Percentiles rank a stretch among this genome's conserved stretches.
Evolutionary conservation across 129 eudicot genomes (phyloP).

Genomic region (Flaveria ramosissima): DNA sequence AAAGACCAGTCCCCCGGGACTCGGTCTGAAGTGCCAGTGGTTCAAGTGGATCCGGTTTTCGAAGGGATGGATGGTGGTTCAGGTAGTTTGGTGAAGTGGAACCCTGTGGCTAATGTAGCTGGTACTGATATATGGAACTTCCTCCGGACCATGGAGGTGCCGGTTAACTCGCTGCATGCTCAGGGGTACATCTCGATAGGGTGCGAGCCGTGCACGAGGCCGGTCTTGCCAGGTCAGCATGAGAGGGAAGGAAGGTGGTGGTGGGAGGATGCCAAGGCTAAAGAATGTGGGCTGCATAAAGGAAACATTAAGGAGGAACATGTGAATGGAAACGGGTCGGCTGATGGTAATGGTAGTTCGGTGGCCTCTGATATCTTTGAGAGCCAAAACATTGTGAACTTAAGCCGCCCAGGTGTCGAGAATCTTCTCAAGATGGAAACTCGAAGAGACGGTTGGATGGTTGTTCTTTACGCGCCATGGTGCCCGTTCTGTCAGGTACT

Average conservation of each 20-base stretch:
- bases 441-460: constrained; percentile 83
- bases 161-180: constrained; percentile 82
- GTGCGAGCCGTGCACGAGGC: constrained; percentile 98
- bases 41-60: constrained; percentile 90
- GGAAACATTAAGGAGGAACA: constrained; percentile 80
- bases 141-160: constrained; percentile 84
- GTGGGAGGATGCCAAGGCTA: constrained; percentile 99
- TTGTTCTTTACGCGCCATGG: constrained; percentile 97
- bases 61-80: constrained; percentile 92
- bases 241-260: constrained; percentile 99
- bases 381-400: constrained; percentile 47
- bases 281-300: constrained; percentile 97
- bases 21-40: constrained; percentile 85
- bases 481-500: constrained; percentile 77
- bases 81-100: constrained; percentile 97
- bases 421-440: constrained; percentile 71
- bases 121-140: constrained; percentile 85
- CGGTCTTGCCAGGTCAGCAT: constrained; percentile 93
- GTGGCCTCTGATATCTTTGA: constrained; percentile 57
- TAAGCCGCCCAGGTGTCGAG: constrained; percentile 83
- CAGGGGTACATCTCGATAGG: constrained; percentile 95
- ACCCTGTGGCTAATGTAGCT: constrained; percentile 87
- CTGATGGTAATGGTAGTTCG: constrained; percentile 40
- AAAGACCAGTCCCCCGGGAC: constrained; percentile 99
- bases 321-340: constrained; percentile 44